Percentiles rank a stretch among this genome's conserved stretches.
These are phyloP conservation scores for Castanea crenata DNA, from an alignment of 306 rosid genomes.

Conservation along the genomic window DNA sequence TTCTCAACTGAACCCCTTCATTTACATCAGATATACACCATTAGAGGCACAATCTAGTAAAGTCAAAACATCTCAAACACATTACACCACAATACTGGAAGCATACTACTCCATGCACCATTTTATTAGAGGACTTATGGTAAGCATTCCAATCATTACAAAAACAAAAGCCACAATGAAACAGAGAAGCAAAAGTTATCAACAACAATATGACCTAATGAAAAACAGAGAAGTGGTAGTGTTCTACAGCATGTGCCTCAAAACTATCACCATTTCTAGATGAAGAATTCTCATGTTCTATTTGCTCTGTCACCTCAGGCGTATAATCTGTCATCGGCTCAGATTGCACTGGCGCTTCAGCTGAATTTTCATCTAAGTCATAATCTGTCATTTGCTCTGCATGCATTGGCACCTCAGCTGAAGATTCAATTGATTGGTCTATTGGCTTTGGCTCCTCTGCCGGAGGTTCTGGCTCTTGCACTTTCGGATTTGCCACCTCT, in stretches of 20 bases:
- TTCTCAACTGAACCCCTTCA: neutral
- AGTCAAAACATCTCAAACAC: neutral
- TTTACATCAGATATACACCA: neutral
- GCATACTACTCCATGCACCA: neutral
- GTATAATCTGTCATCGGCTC: neutral
- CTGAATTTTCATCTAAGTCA: too few relatives aligned
- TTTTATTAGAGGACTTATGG: too few relatives aligned
- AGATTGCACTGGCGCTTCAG: neutral
- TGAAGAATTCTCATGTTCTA: neutral
- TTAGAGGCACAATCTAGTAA: neutral
- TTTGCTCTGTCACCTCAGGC: neutral
- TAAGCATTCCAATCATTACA: neutral
- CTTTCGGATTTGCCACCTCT: constrained; percentile 15
- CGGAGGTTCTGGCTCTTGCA: constrained; percentile 2
- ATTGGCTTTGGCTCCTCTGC: neutral
- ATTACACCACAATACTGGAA: too few relatives aligned
- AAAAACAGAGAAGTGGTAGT: constrained; percentile 39
- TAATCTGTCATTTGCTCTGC: too few relatives aligned
- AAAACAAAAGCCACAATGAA: neutral
- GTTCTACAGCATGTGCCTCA: constrained; percentile 5
- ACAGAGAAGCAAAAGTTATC: neutral
- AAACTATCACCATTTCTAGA: neutral
- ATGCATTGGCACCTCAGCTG: neutral
- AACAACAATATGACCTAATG: constrained; percentile 21
- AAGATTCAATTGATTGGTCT: neutral